Conservation (phyloP, 495 filamentous ascomycete genomes). For the Immersiella caudata region DNA sequence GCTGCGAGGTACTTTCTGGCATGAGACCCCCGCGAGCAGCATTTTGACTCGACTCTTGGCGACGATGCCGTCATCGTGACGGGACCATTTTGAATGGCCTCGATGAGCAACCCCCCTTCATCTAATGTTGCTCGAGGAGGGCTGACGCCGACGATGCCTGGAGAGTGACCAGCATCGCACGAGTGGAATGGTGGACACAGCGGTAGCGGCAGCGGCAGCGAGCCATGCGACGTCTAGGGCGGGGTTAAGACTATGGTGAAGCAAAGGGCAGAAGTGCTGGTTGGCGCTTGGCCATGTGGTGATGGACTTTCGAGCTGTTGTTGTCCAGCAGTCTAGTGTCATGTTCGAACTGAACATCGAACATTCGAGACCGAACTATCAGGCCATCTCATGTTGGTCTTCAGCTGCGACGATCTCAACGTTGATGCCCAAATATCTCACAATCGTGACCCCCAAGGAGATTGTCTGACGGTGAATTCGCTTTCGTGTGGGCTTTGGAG, state of each 20-base stretch:
- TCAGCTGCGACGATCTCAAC: neutral
- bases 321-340: neutral
- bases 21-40: neutral
- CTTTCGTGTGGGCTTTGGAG: neutral
- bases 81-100: neutral
- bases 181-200: neutral
- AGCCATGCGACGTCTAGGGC: neutral
- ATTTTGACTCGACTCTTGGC: neutral
- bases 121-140: neutral
- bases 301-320: neutral
- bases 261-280: neutral
- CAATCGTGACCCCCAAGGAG: neutral
- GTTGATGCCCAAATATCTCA: neutral
- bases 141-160: neutral
- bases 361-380: neutral
- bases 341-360: neutral
- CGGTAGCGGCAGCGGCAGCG: neutral
- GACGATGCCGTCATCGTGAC: neutral
- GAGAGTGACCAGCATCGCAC: neutral
- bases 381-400: neutral
- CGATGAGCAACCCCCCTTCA: neutral
- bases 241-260: neutral
- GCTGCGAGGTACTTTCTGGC: neutral
- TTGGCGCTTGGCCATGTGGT: neutral
- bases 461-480: neutral